Evolutionary conservation across 345 rosid species (phyloP).

Genomic region (Microcos paniculata): DNA sequence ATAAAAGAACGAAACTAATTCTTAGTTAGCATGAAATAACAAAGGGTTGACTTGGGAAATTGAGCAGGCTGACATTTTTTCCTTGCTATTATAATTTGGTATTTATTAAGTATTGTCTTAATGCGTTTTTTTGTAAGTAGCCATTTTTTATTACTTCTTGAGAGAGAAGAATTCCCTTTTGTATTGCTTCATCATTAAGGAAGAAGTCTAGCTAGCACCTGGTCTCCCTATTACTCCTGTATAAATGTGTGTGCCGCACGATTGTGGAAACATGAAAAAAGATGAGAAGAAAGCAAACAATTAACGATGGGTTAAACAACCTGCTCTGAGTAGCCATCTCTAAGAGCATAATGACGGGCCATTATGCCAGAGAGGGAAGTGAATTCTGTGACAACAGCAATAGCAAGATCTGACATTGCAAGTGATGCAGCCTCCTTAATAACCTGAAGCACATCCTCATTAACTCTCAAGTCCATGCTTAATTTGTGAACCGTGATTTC

Average conservation of each 20-base stretch:
- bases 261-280: not conserved
- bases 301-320: constrained; percentile 38
- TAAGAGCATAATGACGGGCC: constrained; percentile 95
- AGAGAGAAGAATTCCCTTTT: too few relatives aligned
- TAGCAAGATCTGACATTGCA: constrained; percentile 96
- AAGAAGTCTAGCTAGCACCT: too few relatives aligned
- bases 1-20: too few relatives aligned
- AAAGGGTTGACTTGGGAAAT: too few relatives aligned
- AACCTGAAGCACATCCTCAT: constrained; percentile 48
- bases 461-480: constrained; percentile 47
- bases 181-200: too few relatives aligned
- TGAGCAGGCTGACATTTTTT: too few relatives aligned
- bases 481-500: constrained; percentile 54
- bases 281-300: constrained; percentile 7
- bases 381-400: constrained; percentile 90
- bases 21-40: too few relatives aligned
- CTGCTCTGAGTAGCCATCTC: constrained; percentile 88
- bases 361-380: constrained; percentile 89
- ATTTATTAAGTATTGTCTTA: too few relatives aligned
- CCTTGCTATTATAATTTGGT: too few relatives aligned
- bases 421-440: constrained; percentile 84
- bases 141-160: too few relatives aligned
- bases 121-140: too few relatives aligned
- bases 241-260: not conserved
- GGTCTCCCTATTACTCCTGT: too few relatives aligned